Conservation (phyloP, 2,329 filamentous ascomycete species). For the Coniochaeta sp. region DNA sequence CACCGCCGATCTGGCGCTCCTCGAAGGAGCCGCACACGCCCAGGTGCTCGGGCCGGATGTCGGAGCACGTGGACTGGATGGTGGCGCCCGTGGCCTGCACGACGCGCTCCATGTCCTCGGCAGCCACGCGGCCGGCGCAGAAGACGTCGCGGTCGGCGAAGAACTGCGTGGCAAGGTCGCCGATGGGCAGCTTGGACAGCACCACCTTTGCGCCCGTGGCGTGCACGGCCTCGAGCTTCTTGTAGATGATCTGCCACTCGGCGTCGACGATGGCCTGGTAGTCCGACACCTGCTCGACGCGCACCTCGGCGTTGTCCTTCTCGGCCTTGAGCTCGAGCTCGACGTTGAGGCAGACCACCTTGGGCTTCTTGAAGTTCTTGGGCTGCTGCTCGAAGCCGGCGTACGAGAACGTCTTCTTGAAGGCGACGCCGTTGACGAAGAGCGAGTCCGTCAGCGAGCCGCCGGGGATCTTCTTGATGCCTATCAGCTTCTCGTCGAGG, state of each 20-base stretch:
- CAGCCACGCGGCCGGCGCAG: slow-evolving; percentile 87
- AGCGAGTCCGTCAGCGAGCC: slow-evolving; percentile 93
- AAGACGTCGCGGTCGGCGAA: slow-evolving; percentile 98
- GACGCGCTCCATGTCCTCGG: slow-evolving; percentile 92
- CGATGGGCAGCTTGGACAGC: slow-evolving; percentile 93
- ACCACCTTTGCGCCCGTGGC: slow-evolving; percentile 96
- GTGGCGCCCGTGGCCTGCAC: slow-evolving; percentile 90
- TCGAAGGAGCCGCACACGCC: slow-evolving; percentile 88
- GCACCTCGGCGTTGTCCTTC: slow-evolving; percentile 98
- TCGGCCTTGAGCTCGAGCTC: slow-evolving; percentile 98
- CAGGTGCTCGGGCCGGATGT: slow-evolving; percentile 83
- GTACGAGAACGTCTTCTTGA: slow-evolving; percentile 99
- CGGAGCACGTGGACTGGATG: slow-evolving; percentile 91
- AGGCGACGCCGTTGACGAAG: slow-evolving; percentile 95
- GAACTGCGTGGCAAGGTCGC: slow-evolving; percentile 94
- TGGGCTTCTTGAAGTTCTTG: slow-evolving; percentile 88
- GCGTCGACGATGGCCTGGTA: slow-evolving; percentile 99
- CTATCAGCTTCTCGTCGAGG: slow-evolving; percentile 95
- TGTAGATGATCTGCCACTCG: slow-evolving; percentile 99
- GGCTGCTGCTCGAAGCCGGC: slow-evolving; percentile 99
- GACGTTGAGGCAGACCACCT: slow-evolving; percentile 96
- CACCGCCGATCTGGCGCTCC: slow-evolving; percentile 92
- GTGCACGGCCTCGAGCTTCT: slow-evolving; percentile 94
- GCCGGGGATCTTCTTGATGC: slow-evolving; percentile 96
- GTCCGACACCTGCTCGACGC: slow-evolving; percentile 96